Base-by-base conservation (phyloP, 2,329 filamentous ascomycete genomes). In the Xylariaceae sp. region DNA sequence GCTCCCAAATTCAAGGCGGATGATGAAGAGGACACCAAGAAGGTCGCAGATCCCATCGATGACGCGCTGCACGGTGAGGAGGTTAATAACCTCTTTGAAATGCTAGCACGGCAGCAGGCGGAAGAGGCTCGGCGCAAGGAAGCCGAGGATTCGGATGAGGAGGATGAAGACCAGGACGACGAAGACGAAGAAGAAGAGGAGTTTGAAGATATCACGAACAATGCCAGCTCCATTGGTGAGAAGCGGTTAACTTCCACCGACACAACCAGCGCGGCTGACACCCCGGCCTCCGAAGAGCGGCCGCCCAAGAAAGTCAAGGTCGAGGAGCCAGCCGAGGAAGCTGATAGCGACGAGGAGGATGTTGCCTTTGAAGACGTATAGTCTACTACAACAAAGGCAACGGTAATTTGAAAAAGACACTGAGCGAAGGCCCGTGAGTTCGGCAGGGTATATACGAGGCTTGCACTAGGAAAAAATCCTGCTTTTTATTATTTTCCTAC, bases 11-110 rank as follows among this genome's bases (percentile, higher is more conserved):
- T 75, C 30, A 77, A 77, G 50, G 68, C 72, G 60, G 76, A 78
- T 34, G 75, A 77, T 1, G 78, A 81, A 30, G 76, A 79, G 30
- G 73, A 72, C 11, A n/a, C 23, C 48, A 82, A 83, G 70, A 79
- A 80, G 51, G 72, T 75, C 5, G 70, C 73, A 17, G 66, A 72
- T 52, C 62, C 65, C 42, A 74, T 73, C 60, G 61, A 73, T 37
- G 71, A 78, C 30, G 76, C 80, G n/a, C 76, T 78, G 58, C 81
- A 79, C 23, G 78, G 84, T 35, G 77, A 82, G 48, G 79, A 82
- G 59, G 82, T 91, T 62, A 86, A 87, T 58, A 83, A 84, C 56
- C 84, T 88, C 58, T 91, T 89, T 70, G 82, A 82, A 44, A 82
- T 82, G 60, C 78, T 91, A 15, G 86, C 85, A 66, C 81, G 86